Conservation (phyloP, 306 rosid genomes). For the Alnus glutinosa region DNA sequence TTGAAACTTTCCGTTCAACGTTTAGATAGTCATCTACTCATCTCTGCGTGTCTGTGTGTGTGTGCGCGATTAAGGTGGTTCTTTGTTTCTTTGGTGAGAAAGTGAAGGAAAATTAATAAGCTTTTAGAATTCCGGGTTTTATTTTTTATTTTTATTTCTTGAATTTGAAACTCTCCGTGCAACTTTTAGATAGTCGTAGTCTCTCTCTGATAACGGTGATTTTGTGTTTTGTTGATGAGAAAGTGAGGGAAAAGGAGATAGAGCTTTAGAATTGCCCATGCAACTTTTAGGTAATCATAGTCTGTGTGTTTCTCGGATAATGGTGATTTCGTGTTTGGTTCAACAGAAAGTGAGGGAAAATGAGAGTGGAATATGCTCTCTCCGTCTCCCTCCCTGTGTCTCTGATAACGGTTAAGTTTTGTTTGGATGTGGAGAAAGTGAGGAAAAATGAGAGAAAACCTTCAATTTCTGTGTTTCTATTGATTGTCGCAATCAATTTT, state of each 20-base stretch:
- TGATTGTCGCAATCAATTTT: not conserved
- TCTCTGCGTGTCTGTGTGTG: not conserved
- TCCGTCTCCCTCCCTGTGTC: too few species aligned
- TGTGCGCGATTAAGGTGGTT: too few species aligned
- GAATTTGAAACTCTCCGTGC: not conserved
- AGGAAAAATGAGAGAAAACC: too few species aligned
- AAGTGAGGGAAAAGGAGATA: not conserved
- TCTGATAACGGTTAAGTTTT: too few species aligned
- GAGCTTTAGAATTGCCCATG: not conserved
- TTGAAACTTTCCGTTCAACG: not conserved
- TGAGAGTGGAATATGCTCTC: not conserved
- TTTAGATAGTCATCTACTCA: not conserved
- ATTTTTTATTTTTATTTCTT: not conserved
- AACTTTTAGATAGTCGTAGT: too few species aligned
- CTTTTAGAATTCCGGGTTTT: not conserved
- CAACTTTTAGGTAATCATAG: too few species aligned
- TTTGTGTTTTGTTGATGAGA: not conserved
- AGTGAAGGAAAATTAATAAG: not conserved
- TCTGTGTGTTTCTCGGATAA: not conserved
- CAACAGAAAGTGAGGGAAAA: not conserved
- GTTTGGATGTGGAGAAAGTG: too few species aligned
- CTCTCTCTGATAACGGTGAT: not conserved
- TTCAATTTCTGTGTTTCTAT: not conserved
- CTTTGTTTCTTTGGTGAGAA: slow-evolving; percentile 10
- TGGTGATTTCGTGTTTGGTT: not conserved